Evolutionary conservation across 2,329 filamentous ascomycete genomes (phyloP), one percentile per base, ranked within the genome.

Genomic region (Aspergillus proliferans): DNA sequence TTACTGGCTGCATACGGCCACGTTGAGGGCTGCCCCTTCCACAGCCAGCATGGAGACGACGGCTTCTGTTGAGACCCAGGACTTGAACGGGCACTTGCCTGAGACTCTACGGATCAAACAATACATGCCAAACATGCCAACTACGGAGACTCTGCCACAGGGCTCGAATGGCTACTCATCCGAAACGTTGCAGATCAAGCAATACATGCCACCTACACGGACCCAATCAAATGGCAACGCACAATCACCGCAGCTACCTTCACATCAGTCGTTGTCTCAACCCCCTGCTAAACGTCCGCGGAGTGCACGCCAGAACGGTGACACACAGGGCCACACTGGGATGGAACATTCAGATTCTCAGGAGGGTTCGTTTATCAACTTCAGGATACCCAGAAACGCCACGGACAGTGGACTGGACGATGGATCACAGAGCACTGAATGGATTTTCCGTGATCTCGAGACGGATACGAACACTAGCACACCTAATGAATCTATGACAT

Each of bases 401-500:
- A 12, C 47, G 7, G 52, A 52, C 28, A 53, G 47, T 4, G 8
- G 19, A 21, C 18, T 46, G n/a, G 45, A 52, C 21, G 46, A 49
- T 49, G 52, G 52, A 1, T 56, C 52, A n/a, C 52, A 52, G 34
- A 55, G 44, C 46, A 53, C 47, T 12, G 51, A 57, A 34, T 45
- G 46, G 15, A 41, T 45, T 24, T 53, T 51, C 18, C 54, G 52
- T n/a, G 54, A 53, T 22, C 39, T 51, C 15, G 52, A 59, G 43
- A 47, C 45, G 8, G 58, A 57, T 48, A 53, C 54, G 7, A 58
- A 43, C 28, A 53, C 46, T 39, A 60, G 49, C 41, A 64, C 60
- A 6, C 58, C 62, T 6, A 61, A 60, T 50, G 55, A 56, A 22
- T 63, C 62, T 15, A 54, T 51, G 10, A 60, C 59, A 5, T 61